Evolutionary conservation across 805 yeast genomes (phyloP).

Genomic region (Saccharomycopsis capsularis): DNA sequence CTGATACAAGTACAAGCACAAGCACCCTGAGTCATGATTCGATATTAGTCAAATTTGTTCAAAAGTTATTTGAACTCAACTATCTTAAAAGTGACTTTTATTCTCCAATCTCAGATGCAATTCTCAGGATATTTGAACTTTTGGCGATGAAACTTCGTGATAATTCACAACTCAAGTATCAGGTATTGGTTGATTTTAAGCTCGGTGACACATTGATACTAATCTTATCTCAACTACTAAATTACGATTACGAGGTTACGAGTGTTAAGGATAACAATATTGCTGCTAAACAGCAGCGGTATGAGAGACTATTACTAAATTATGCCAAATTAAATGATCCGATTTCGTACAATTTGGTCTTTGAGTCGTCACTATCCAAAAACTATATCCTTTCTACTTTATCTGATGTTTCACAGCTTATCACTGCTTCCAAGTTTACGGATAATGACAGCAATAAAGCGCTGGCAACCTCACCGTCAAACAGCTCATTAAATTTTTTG

Average conservation of each 20-base stretch:
- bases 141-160: background rate
- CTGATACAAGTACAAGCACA: too few species aligned
- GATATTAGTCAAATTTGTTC: constrained; percentile 1
- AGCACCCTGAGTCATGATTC: too few species aligned
- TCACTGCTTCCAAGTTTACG: background rate
- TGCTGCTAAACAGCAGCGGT: background rate
- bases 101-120: background rate
- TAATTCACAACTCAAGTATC: background rate
- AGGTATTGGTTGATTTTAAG: constrained; percentile 1
- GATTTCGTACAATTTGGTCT: background rate
- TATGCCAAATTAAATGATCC: background rate
- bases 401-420: background rate
- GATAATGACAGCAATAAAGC: background rate
- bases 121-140: background rate
- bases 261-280: too few species aligned
- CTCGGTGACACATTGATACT: constrained; percentile 5
- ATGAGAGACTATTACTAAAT: background rate
- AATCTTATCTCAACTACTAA: background rate
- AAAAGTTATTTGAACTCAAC: background rate
- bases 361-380: background rate
- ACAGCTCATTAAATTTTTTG: background rate
- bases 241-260: background rate
- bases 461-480: background rate
- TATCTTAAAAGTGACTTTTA: background rate
- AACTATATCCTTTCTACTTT: background rate